Conservation (phyloP, 805 yeast species). For the Myxozyma monticola region DNA sequence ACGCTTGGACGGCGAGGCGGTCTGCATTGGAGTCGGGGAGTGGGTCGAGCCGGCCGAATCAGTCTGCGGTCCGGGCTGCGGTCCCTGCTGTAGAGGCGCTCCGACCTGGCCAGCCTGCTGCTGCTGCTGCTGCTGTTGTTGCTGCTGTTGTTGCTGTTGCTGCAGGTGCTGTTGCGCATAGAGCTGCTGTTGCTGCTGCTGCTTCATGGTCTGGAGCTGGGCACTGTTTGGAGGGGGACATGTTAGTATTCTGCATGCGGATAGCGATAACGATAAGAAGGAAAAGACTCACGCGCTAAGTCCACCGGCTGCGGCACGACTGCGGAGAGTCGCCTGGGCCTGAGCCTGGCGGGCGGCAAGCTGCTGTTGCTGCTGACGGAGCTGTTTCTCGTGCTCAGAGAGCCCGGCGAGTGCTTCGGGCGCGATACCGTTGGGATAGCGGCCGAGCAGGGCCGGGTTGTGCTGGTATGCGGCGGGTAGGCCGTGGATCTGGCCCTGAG, state of each 20-base stretch:
- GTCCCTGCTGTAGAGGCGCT: slow-evolving; percentile 27
- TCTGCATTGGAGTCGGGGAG: slow-evolving; percentile 35
- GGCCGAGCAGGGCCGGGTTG: slow-evolving; percentile 6
- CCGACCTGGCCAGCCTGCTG: slow-evolving; percentile 10
- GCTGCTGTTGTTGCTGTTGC: slow-evolving; percentile 23
- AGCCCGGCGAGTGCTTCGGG: slow-evolving; percentile 26
- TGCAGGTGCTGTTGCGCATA: slow-evolving; percentile 24
- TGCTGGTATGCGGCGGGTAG: slow-evolving; percentile 19
- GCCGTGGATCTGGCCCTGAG: slow-evolving; percentile 29
- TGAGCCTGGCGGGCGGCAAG: slow-evolving; percentile 31
- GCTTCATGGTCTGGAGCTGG: slow-evolving; percentile 31
- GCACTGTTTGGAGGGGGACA: slow-evolving; percentile 3
- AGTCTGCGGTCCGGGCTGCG: slow-evolving; percentile 18
- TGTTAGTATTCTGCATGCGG: not conserved
- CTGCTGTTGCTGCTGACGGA: slow-evolving; percentile 29
- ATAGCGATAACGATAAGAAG: not conserved
- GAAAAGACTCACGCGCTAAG: slow-evolving; percentile 15
- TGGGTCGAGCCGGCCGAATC: slow-evolving; percentile 13
- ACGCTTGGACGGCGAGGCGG: slow-evolving; percentile 39
- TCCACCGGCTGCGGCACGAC: slow-evolving; percentile 30
- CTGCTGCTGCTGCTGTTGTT: slow-evolving; percentile 13
- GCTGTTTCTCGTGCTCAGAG: slow-evolving; percentile 35
- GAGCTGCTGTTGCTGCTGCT: slow-evolving; percentile 29
- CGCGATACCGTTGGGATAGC: slow-evolving; percentile 21
- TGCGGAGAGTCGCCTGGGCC: slow-evolving; percentile 36